These are phyloP conservation scores for Neurospora africana DNA, from an alignment of 495 filamentous ascomycete genomes.

Conservation along the genomic window DNA sequence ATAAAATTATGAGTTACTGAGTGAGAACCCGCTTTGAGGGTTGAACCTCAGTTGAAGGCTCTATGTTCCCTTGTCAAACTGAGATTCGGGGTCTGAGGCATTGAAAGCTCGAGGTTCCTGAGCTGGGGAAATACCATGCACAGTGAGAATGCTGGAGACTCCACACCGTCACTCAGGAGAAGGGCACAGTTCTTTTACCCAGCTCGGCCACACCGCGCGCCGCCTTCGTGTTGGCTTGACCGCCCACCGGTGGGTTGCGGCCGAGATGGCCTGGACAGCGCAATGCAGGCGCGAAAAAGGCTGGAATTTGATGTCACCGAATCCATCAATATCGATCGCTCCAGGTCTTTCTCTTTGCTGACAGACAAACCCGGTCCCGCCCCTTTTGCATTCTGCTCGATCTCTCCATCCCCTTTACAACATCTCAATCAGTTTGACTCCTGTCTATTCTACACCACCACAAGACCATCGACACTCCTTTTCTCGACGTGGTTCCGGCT, in stretches of 20 bases:
- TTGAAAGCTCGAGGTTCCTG: neutral
- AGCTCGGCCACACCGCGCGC: neutral
- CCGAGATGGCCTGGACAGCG: conserved; percentile 3
- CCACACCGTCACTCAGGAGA: neutral
- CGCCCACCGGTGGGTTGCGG: conserved; percentile 1
- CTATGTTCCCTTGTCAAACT: neutral
- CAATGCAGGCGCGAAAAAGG: conserved; percentile 6
- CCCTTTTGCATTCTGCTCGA: neutral
- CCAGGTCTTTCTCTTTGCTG: conserved; percentile 1
- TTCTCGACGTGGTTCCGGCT: neutral
- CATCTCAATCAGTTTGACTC: neutral
- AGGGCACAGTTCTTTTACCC: neutral
- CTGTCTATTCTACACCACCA: neutral
- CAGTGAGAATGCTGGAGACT: neutral
- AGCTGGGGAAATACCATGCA: neutral
- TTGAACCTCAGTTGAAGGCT: neutral
- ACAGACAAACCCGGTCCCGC: neutral
- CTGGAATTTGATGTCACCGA: conserved; percentile 16
- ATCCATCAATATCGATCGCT: neutral
- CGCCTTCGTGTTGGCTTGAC: neutral
- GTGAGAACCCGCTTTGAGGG: neutral
- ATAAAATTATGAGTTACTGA: neutral
- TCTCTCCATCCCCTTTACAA: neutral
- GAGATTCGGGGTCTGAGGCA: neutral
- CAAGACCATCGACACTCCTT: neutral